Conservation (phyloP, 2,329 filamentous ascomycete genomes). For the Madurella fahalii region DNA sequence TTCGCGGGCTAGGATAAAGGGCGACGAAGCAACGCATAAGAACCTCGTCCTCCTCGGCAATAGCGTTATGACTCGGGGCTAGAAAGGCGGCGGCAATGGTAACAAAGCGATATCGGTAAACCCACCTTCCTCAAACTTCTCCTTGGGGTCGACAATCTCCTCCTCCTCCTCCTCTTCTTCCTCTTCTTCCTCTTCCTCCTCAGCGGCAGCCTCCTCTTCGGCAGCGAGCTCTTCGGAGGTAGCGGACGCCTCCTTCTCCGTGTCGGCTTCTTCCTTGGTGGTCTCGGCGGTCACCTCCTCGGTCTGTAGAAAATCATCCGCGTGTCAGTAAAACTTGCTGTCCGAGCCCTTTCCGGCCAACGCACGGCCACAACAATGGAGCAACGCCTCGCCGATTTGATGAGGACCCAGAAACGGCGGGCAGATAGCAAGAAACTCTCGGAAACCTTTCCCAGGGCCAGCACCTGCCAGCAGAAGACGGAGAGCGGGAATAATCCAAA, state of each 20-base stretch:
- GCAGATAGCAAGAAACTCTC: not conserved
- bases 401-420: not conserved
- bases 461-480: not conserved
- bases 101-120: conserved; percentile 6
- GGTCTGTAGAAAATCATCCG: conserved; percentile 30
- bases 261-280: conserved; percentile 21
- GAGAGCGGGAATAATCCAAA: conserved; percentile 5
- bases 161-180: conserved; percentile 78
- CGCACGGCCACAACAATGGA: not conserved
- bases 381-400: too few species aligned
- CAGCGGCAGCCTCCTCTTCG: conserved; percentile 54
- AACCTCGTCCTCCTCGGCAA: not conserved
- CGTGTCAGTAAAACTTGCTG: conserved; percentile 14
- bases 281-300: conserved; percentile 35
- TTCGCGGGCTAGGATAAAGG: not conserved
- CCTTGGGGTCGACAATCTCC: conserved; percentile 80
- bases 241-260: conserved; percentile 14
- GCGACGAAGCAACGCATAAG: conserved; percentile 1
- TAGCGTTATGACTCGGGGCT: conserved; percentile 4
- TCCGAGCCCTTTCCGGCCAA: not conserved
- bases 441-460: not conserved
- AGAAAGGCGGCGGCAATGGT: not conserved
- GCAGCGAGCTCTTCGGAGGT: conserved; percentile 48
- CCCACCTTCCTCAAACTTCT: conserved; percentile 81
- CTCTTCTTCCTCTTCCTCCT: conserved; percentile 62